phyloP scores from a whole-genome alignment of 176 grass and related monocot genomes.

The Phoenix dactylifera region DNA sequence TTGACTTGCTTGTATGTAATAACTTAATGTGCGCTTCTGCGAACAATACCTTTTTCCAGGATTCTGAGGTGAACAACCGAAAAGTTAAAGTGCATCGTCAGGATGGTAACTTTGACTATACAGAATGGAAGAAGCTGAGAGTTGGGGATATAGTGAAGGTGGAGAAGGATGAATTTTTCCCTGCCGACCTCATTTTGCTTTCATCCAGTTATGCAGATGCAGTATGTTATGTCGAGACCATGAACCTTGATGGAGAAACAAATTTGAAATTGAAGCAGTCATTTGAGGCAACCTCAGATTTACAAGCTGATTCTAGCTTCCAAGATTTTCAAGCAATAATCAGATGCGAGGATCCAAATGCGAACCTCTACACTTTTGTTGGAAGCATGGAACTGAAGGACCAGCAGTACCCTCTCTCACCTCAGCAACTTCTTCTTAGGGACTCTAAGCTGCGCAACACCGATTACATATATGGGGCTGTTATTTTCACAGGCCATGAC shows the following conservation, averaged over 20 bases:
- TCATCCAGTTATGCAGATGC: conserved; percentile 81
- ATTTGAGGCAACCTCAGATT: conserved; percentile 32
- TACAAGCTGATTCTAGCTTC: conserved; percentile 41
- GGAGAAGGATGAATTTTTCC: conserved; percentile 82
- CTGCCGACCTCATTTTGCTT: conserved; percentile 76
- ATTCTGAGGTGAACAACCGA: conserved; percentile 66
- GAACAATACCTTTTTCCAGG: conserved; percentile 27
- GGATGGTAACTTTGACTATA: conserved; percentile 29
- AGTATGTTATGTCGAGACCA: conserved; percentile 90
- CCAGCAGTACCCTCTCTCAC: conserved; percentile 39
- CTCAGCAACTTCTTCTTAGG: conserved; percentile 82
- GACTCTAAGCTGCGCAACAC: conserved; percentile 92
- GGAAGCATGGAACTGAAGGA: conserved; percentile 51
- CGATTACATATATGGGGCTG: conserved; percentile 59
- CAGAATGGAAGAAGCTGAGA: conserved; percentile 56
- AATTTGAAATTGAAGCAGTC: conserved; percentile 93
- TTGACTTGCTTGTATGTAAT: background rate
- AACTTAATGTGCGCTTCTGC: background rate
- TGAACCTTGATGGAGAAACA: conserved; percentile 95
- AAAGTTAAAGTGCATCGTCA: conserved; percentile 21
- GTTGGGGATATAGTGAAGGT: conserved; percentile 78
- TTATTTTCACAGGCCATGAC: conserved; percentile 82
- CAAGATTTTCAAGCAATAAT: conserved; percentile 18
- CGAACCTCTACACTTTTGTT: conserved; percentile 69
- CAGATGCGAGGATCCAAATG: conserved; percentile 82